Percentiles rank a stretch among this genome's conserved stretches.
Evolutionary conservation across 2,329 filamentous ascomycete genomes (phyloP).

Genomic region (Hawksworthiomyces lignivorus): DNA sequence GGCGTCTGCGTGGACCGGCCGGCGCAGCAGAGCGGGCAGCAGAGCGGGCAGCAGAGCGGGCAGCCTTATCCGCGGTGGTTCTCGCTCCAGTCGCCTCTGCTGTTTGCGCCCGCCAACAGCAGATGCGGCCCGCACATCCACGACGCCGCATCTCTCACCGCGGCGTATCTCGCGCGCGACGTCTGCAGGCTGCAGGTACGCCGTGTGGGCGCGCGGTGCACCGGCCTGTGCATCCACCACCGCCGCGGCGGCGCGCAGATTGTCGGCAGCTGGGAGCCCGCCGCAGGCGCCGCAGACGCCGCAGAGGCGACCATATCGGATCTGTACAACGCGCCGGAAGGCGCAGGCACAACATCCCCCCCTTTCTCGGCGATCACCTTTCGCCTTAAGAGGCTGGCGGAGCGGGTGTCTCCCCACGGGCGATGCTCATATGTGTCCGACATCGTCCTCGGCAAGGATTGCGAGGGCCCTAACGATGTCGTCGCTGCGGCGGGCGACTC

Average conservation of each 20-base stretch:
- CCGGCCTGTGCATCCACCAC: constrained; percentile 6
- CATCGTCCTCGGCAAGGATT: constrained; percentile 5
- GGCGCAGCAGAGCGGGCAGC: not conserved
- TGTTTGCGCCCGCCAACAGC: not conserved
- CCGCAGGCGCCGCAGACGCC: not conserved
- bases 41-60: too few relatives aligned
- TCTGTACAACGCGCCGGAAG: not conserved
- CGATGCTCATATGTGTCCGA: constrained; percentile 4
- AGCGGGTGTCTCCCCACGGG: not conserved
- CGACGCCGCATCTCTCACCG: constrained; percentile 5
- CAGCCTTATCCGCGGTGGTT: not conserved
- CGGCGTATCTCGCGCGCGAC: not conserved
- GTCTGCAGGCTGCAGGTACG: constrained; percentile 3
- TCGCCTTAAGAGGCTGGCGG: not conserved
- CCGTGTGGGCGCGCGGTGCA: constrained; percentile 1
- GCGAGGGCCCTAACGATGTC: constrained; percentile 1
- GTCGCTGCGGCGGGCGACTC: too few relatives aligned
- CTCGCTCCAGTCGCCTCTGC: not conserved
- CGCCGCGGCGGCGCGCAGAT: constrained; percentile 1
- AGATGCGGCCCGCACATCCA: too few relatives aligned
- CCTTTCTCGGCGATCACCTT: constrained; percentile 7
- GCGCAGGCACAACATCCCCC: not conserved
- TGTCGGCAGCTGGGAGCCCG: constrained; percentile 5
- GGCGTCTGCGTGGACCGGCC: not conserved
- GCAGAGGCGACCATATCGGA: not conserved